phyloP scores from a whole-genome alignment of 108 stramenopile species.

The Pelagomonas calceolata region DNA sequence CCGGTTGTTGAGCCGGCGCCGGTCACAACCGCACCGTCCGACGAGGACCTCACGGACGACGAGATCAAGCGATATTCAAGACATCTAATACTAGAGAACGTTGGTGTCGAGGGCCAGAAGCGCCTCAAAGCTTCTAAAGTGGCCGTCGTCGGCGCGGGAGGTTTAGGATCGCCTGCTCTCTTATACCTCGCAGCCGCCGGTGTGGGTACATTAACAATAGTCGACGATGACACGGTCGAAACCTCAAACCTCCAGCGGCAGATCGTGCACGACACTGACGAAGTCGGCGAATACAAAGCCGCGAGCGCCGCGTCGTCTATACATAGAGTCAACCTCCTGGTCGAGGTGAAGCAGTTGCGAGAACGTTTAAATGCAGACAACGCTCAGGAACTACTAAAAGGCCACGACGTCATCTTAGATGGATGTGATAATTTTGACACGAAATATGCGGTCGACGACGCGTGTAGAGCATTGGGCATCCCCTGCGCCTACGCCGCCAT shows the following conservation, averaged over 20 bases:
- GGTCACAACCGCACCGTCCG: too few relatives aligned
- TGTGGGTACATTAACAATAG: constrained; percentile 72
- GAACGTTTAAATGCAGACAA: constrained; percentile 27
- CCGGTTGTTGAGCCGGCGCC: too few relatives aligned
- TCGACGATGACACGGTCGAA: constrained; percentile 92
- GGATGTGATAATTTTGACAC: constrained; percentile 91
- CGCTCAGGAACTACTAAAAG: constrained; percentile 8
- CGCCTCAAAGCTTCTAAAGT: constrained; percentile 63
- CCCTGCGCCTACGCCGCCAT: constrained; percentile 86
- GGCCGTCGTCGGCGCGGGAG: constrained; percentile 86
- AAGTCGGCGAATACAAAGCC: constrained; percentile 65
- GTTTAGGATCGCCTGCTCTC: constrained; percentile 75
- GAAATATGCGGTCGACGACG: constrained; percentile 88
- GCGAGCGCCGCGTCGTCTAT: constrained; percentile 58
- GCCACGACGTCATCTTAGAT: constrained; percentile 69
- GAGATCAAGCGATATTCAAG: constrained; percentile 79
- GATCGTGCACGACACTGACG: constrained; percentile 73
- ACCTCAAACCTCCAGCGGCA: constrained; percentile 87
- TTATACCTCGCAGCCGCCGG: constrained; percentile 92
- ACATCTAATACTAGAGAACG: constrained; percentile 70
- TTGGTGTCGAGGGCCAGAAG: constrained; percentile 61
- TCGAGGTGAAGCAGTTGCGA: constrained; percentile 38
- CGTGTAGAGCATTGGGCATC: constrained; percentile 35
- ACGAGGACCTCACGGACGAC: constrained; percentile 19
- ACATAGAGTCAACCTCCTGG: constrained; percentile 65